Conservation (phyloP, 2,329 filamentous ascomycete species). For the Diplodia scrobiculata region DNA sequence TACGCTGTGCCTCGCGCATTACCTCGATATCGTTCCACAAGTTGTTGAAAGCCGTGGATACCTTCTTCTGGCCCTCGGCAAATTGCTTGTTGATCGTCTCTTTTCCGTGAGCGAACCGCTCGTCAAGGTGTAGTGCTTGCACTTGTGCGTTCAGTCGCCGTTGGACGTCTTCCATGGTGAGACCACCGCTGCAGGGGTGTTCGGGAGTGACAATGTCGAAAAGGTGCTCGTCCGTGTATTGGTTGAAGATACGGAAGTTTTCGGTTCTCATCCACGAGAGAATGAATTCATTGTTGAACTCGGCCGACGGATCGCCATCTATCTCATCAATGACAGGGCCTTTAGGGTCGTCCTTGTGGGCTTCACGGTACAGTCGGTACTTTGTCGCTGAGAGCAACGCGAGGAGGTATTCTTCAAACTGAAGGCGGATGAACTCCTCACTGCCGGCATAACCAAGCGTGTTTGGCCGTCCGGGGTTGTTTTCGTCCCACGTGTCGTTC, state of each 20-base stretch:
- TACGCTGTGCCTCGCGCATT: constrained; percentile 72
- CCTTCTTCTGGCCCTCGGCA: constrained; percentile 84
- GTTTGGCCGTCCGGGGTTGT: constrained; percentile 85
- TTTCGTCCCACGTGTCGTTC: constrained; percentile 93
- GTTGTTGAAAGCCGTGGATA: constrained; percentile 81
- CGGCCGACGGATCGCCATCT: constrained; percentile 79
- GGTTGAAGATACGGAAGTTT: constrained; percentile 87
- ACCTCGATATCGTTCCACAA: constrained; percentile 89
- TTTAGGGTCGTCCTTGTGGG: constrained; percentile 57
- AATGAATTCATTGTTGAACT: constrained; percentile 84
- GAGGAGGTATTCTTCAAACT: constrained; percentile 95
- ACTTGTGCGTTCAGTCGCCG: constrained; percentile 75
- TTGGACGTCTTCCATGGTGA: constrained; percentile 93
- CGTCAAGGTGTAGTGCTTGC: constrained; percentile 89
- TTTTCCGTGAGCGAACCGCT: constrained; percentile 77
- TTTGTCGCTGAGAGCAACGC: constrained; percentile 86
- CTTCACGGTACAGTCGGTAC: constrained; percentile 64
- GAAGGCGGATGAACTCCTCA: constrained; percentile 94
- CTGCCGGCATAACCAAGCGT: constrained; percentile 93
- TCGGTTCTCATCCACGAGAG: constrained; percentile 85
- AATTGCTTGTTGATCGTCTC: constrained; percentile 87
- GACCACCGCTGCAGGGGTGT: constrained; percentile 88
- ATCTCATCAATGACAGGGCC: constrained; percentile 56
- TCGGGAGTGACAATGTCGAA: constrained; percentile 93
- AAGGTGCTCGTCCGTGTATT: constrained; percentile 72